Evolutionary conservation across 371 early-diverging fungal genomes (phyloP), one percentile per base, ranked within the genome.

Genomic region (Rhizopus microsporus): DNA sequence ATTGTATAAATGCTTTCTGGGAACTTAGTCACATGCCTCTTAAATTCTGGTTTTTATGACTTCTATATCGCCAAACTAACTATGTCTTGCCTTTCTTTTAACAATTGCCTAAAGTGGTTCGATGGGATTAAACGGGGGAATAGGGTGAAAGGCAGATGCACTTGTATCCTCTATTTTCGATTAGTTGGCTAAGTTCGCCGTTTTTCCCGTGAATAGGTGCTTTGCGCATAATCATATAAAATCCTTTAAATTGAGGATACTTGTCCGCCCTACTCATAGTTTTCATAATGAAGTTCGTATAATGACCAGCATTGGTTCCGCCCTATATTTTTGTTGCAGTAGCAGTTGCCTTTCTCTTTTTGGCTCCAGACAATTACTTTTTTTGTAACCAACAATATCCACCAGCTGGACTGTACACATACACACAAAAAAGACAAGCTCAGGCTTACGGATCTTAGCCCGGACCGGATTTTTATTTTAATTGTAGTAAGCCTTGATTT

Each of bases 401-500:
- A 23, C 23, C 23, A 23, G 23, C 23, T 2, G 23, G 23, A 23
- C 23, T 23, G 23, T 23, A 23, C 23, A 23, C 23, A 23, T 2
- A 23, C 23, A 23, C 23, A 23, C 2, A 23, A 23, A 23, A 23
- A 23, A 23, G 23, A 23, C 23, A 23, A 23, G 23, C 2, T 23
- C 55, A 54, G 46, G 46, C 5, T 46, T 46, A 15, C 46, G 46
- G 29, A 7, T 9, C 29, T n/a, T 29, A n/a, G 39, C 50, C 57
- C 57, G 50, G 57, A 2, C 50, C 57, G 57, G 48, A 48, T 8
- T 39, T 42, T 54, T 31, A 43, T 43, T 29, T 46, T 47, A 51
- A 45, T 15, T 35, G 51, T 65, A 83, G 38, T 64, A 57, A 23
- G 73, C 64, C 17, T 54, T 75, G 38, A 93, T 78, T 59, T 86